Conservation (phyloP, 805 yeast species). For the Starmera dryadoides region DNA sequence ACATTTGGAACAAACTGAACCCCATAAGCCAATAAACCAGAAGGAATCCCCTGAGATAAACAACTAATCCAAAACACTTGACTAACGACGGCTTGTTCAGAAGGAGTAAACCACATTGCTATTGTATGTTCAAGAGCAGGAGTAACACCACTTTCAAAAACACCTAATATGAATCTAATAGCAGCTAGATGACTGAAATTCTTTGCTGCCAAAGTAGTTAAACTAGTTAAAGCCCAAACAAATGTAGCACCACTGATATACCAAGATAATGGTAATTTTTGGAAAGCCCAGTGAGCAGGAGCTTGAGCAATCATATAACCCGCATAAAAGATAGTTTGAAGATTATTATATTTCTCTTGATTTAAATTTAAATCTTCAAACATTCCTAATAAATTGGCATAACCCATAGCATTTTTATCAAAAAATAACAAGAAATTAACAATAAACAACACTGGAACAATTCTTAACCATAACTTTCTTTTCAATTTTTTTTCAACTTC, state of each 20-base stretch:
- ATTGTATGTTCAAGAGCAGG: constrained; percentile 32
- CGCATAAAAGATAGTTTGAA: constrained; percentile 29
- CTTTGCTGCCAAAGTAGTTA: constrained; percentile 26
- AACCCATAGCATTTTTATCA: constrained; percentile 37
- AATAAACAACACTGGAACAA: constrained; percentile 18
- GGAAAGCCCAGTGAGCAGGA: constrained; percentile 25
- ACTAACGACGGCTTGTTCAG: constrained; percentile 34
- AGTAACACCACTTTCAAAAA: constrained; percentile 27
- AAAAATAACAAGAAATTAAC: constrained; percentile 24
- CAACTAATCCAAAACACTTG: constrained; percentile 38
- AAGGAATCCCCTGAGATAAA: constrained; percentile 29
- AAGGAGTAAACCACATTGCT: constrained; percentile 34
- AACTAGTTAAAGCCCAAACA: constrained; percentile 26
- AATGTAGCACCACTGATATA: constrained; percentile 20
- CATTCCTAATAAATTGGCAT: constrained; percentile 30
- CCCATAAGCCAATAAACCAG: constrained; percentile 27
- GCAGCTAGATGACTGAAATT: constrained; percentile 29
- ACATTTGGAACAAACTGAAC: constrained; percentile 10
- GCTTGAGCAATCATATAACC: constrained; percentile 32
- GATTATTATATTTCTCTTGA: constrained; percentile 19
- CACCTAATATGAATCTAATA: constrained; percentile 33
- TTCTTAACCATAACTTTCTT: constrained; percentile 11
- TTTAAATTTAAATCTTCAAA: constrained; percentile 22
- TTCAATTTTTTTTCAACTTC: constrained; percentile 5
- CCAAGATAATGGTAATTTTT: constrained; percentile 21